A percentile compares a stretch with the other conserved stretches of the same genome.
Conservation (phyloP, 176 grass and related monocot genomes). For the Poa pratensis region DNA sequence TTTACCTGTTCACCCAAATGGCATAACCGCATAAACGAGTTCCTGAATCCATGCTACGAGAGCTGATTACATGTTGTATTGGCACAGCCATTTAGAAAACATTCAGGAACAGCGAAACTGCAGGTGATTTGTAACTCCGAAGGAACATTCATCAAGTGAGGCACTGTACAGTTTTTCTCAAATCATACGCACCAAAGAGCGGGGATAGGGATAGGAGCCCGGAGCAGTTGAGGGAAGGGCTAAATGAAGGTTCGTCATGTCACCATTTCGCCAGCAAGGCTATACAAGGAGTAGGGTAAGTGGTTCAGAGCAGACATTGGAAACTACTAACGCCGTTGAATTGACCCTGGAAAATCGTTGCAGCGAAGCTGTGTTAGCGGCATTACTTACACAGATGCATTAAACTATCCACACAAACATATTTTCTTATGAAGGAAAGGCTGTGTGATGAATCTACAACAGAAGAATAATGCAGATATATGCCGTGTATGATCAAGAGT, state of each 20-base stretch:
- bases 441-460: not conserved
- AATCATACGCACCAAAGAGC: conserved; percentile 16
- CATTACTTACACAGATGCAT: conserved; percentile 2
- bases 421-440: not conserved
- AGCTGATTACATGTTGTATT: conserved; percentile 2
- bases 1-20: conserved; percentile 39
- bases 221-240: conserved; percentile 26
- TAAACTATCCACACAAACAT: not conserved
- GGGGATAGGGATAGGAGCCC: not conserved
- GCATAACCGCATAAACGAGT: not conserved
- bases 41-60: not conserved
- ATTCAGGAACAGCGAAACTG: conserved; percentile 23
- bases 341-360: conserved; percentile 36
- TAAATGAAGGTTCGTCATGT: not conserved
- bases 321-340: not conserved
- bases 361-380: conserved; percentile 12
- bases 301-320: conserved; percentile 28
- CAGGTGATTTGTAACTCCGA: not conserved
- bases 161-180: conserved; percentile 42
- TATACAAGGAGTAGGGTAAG: not conserved
- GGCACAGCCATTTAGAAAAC: not conserved
- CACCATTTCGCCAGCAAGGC: not conserved
- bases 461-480: conserved; percentile 3
- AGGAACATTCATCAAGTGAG: not conserved
- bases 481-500: not conserved